Evolutionary conservation across 2,329 filamentous ascomycete genomes (phyloP).

Genomic region (Fusarium virguliforme): DNA sequence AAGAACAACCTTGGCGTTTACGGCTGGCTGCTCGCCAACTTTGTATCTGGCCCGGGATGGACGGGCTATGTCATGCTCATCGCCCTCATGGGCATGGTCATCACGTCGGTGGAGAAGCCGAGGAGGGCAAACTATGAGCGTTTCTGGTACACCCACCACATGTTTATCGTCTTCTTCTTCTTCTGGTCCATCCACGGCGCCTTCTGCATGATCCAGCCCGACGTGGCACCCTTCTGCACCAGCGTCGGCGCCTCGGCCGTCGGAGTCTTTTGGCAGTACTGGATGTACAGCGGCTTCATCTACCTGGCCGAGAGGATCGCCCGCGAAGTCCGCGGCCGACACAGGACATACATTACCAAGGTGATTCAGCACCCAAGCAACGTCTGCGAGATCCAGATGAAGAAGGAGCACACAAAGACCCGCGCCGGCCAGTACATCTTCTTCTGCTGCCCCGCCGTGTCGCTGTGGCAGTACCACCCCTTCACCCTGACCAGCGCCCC

Average conservation of each 20-base stretch:
- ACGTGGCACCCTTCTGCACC: constrained; percentile 83
- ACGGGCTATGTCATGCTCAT: constrained; percentile 89
- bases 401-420: constrained; percentile 89
- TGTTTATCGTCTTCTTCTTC: constrained; percentile 90
- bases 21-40: constrained; percentile 83
- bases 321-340: constrained; percentile 83
- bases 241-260: constrained; percentile 76
- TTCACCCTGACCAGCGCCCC: constrained; percentile 90
- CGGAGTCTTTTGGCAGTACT: constrained; percentile 92
- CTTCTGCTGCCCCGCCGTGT: constrained; percentile 88
- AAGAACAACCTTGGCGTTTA: constrained; percentile 84
- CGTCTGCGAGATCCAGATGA: constrained; percentile 92
- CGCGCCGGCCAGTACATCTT: constrained; percentile 90
- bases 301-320: constrained; percentile 86
- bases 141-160: constrained; percentile 92
- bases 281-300: constrained; percentile 86
- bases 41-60: constrained; percentile 87
- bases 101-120: constrained; percentile 84
- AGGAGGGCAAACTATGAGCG: constrained; percentile 87
- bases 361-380: constrained; percentile 92
- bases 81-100: constrained; percentile 82
- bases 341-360: constrained; percentile 90
- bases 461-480: constrained; percentile 90
- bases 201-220: constrained; percentile 92
- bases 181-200: constrained; percentile 93